A percentile compares a stretch with the other conserved stretches of the same genome.
These are phyloP conservation scores for Alternaria panax DNA, from an alignment of 2,329 filamentous ascomycete genomes.

Conservation along the genomic window DNA sequence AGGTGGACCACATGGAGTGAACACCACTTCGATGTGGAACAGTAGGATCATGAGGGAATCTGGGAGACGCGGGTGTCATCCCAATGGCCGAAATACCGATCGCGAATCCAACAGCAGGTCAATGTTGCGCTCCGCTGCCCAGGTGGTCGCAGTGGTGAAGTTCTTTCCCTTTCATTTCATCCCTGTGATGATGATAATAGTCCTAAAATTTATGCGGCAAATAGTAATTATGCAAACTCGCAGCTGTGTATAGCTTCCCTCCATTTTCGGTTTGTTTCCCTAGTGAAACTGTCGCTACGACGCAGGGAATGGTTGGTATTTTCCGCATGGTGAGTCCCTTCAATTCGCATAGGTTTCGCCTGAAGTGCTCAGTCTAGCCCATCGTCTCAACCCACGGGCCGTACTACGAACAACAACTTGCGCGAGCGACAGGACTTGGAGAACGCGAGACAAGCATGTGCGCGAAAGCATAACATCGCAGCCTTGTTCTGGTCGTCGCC, in stretches of 20 bases:
- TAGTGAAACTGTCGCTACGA: neutral
- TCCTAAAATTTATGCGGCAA: neutral
- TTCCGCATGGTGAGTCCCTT: too few relatives aligned
- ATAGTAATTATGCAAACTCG: neutral
- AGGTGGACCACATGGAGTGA: slow-evolving; percentile 34
- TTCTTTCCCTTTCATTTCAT: neutral
- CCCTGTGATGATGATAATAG: neutral
- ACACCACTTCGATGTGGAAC: too few relatives aligned
- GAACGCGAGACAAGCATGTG: slow-evolving; percentile 4
- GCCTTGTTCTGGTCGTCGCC: slow-evolving; percentile 4
- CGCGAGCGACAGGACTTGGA: neutral
- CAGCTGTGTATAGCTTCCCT: neutral
- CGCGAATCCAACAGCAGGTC: neutral
- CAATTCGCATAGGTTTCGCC: neutral
- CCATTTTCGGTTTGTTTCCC: neutral
- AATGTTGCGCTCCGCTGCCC: neutral
- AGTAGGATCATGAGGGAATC: neutral
- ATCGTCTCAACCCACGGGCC: neutral
- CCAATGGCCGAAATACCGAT: neutral
- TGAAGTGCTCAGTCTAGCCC: neutral
- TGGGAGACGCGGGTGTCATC: neutral
- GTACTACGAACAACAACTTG: neutral
- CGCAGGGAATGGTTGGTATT: neutral
- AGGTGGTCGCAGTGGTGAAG: neutral
- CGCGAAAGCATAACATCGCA: slow-evolving; percentile 5